Evolutionary conservation across 2,329 filamentous ascomycete species (phyloP).

Genomic region (Aspergillus awamori): DNA sequence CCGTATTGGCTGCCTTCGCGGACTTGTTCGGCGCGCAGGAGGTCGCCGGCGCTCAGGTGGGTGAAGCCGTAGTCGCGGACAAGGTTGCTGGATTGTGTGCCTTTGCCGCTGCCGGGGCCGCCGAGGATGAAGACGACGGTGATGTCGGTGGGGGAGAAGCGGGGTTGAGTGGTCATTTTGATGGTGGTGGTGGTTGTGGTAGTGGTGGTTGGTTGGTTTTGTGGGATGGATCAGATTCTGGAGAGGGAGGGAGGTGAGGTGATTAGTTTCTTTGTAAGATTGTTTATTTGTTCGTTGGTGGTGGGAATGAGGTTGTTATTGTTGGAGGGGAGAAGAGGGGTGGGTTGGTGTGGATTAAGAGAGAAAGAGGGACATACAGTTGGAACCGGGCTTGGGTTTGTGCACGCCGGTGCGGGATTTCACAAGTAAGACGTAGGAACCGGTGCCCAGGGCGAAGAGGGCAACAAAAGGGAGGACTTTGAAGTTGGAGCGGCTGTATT

Average conservation of each 20-base stretch:
- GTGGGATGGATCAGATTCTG: neutral
- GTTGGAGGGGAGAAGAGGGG: neutral
- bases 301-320: constrained; percentile 47
- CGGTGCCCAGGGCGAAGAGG: constrained; percentile 52
- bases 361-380: neutral
- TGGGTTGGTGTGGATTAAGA: neutral
- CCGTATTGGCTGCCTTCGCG: constrained; percentile 86
- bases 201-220: neutral
- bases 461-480: constrained; percentile 47
- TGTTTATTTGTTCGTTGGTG: neutral
- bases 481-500: constrained; percentile 41
- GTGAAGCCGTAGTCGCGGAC: constrained; percentile 87
- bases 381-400: constrained; percentile 57
- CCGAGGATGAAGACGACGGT: constrained; percentile 97
- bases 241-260: neutral
- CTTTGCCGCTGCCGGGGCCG: constrained; percentile 93
- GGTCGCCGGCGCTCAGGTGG: constrained; percentile 89
- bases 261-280: neutral
- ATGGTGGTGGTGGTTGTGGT: neutral
- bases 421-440: constrained; percentile 56
- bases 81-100: constrained; percentile 89
- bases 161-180: constrained; percentile 54
- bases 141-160: constrained; percentile 76
- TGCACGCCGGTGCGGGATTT: constrained; percentile 50
- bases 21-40: constrained; percentile 90